A percentile compares a stretch with the other conserved stretches of the same genome.
These are phyloP conservation scores for Spiromastix sp. DNA, from an alignment of 2,329 filamentous ascomycete species.

Conservation along the genomic window DNA sequence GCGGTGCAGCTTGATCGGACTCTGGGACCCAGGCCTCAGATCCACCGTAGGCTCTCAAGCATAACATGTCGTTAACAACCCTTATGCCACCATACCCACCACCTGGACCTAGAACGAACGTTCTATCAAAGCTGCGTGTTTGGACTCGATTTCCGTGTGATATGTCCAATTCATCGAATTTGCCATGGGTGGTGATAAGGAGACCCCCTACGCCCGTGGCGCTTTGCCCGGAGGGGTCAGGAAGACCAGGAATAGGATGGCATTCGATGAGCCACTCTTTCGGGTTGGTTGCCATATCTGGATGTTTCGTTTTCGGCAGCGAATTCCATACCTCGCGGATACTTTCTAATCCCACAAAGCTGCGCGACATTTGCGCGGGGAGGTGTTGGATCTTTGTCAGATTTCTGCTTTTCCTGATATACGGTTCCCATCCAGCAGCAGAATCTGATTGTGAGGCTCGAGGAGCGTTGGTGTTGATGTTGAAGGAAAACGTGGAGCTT, in stretches of 20 bases:
- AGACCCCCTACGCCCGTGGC: constrained; percentile 63
- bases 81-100: constrained; percentile 55
- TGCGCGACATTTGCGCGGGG: constrained; percentile 52
- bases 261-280: constrained; percentile 77
- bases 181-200: constrained; percentile 68
- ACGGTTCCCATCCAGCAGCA: constrained; percentile 53
- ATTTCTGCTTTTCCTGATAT: constrained; percentile 70
- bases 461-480: constrained; percentile 55
- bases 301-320: constrained; percentile 65
- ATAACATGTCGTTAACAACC: constrained; percentile 70
- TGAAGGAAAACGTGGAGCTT: constrained; percentile 63
- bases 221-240: constrained; percentile 56
- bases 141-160: constrained; percentile 47
- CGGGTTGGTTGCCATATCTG: constrained; percentile 55
- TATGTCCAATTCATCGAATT: constrained; percentile 65
- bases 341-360: constrained; percentile 52
- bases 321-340: constrained; percentile 60
- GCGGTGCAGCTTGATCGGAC: constrained; percentile 24
- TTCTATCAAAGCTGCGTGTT: constrained; percentile 68
- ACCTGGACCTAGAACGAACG: constrained; percentile 68
- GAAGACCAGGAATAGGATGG: constrained; percentile 59
- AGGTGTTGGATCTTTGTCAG: constrained; percentile 57
- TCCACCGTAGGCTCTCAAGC: constrained; percentile 57
- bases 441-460: constrained; percentile 38
- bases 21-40: constrained; percentile 41